These are phyloP conservation scores for Neonectria punicea DNA, from an alignment of 2,329 filamentous ascomycete genomes.

Conservation along the genomic window DNA sequence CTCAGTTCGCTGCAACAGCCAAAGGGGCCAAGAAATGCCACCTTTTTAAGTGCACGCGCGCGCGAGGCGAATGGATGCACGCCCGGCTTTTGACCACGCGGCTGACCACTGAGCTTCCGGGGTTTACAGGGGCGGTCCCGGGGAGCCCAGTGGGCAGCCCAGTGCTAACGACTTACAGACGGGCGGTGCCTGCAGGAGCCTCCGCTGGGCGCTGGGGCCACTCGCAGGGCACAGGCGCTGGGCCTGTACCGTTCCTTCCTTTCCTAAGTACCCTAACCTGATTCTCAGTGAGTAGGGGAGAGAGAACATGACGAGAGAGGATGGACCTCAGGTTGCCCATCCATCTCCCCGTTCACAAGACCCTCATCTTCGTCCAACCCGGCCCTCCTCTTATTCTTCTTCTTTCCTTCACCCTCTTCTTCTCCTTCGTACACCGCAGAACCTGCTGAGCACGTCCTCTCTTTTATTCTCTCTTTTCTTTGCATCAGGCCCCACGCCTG, in stretches of 20 bases:
- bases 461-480: constrained; percentile 41
- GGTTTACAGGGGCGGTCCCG: constrained; percentile 3
- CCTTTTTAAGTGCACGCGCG: background rate
- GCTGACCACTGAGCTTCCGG: constrained; percentile 1
- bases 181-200: no score
- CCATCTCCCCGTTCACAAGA: constrained; percentile 7
- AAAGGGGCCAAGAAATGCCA: constrained; percentile 7
- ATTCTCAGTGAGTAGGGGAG: background rate
- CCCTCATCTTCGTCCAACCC: constrained; percentile 12
- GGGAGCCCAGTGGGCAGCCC: background rate
- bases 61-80: background rate
- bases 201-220: no score
- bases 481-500: constrained; percentile 37
- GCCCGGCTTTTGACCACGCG: background rate
- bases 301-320: background rate
- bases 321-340: constrained; percentile 7
- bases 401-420: constrained; percentile 37
- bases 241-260: background rate
- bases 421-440: constrained; percentile 33
- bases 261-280: background rate
- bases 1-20: constrained; percentile 3
- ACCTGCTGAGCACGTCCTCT: constrained; percentile 51
- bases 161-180: background rate
- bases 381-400: constrained; percentile 18
- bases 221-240: no score